Percentiles rank a stretch among this genome's conserved stretches.
phyloP scores from a whole-genome alignment of 768 basidiomycete genomes.

The Boletus edulis region DNA sequence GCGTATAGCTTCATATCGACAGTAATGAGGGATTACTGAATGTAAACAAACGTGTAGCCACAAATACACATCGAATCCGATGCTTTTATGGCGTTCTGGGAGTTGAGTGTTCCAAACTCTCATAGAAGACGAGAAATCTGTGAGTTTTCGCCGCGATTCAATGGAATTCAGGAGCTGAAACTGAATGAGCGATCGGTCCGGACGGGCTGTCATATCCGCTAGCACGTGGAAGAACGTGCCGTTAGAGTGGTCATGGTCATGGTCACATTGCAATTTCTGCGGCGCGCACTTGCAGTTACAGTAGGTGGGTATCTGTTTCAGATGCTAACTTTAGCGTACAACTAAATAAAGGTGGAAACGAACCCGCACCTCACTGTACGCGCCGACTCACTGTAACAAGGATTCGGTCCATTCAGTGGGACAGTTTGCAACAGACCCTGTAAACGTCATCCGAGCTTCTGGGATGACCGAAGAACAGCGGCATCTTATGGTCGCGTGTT shows the following conservation, averaged over 20 bases:
- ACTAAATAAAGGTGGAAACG: too few relatives aligned
- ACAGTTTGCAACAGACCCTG: too few relatives aligned
- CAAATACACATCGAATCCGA: not conserved
- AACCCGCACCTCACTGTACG: too few relatives aligned
- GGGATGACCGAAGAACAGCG: not conserved
- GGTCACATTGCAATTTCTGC: not conserved
- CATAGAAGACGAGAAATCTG: not conserved
- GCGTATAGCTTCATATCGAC: constrained; percentile 8
- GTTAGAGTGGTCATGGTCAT: not conserved
- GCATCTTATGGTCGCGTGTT: not conserved
- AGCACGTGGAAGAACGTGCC: not conserved
- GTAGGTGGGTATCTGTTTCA: too few relatives aligned
- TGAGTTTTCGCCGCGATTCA: not conserved
- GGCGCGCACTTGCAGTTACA: too few relatives aligned
- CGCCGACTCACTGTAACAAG: too few relatives aligned
- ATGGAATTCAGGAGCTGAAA: not conserved
- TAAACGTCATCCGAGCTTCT: too few relatives aligned
- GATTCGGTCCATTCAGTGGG: too few relatives aligned
- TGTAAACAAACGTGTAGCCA: not conserved
- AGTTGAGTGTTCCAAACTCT: not conserved
- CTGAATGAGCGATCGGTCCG: not conserved
- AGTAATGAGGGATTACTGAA: not conserved
- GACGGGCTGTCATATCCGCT: not conserved
- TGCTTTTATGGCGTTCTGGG: not conserved
- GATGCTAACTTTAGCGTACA: too few relatives aligned